A percentile compares a stretch with the other conserved stretches of the same genome.
phyloP scores from a whole-genome alignment of 164 flowering plant genomes.

The Buxus sempervirens region DNA sequence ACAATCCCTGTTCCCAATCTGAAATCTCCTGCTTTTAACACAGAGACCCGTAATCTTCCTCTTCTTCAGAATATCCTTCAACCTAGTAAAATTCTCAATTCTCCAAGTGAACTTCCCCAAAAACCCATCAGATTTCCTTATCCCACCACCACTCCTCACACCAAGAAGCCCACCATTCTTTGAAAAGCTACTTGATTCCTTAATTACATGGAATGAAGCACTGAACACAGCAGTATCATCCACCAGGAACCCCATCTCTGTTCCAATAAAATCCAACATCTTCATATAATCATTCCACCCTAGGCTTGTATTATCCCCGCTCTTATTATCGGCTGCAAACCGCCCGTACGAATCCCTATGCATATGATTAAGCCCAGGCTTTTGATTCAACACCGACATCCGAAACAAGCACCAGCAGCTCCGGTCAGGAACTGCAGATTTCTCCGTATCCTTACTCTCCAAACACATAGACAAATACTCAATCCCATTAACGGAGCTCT shows the following conservation, averaged over 20 bases:
- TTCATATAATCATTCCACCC: slow-evolving; percentile 87
- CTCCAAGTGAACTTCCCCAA: slow-evolving; percentile 68
- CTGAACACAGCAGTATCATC: slow-evolving; percentile 74
- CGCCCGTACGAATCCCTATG: slow-evolving; percentile 74
- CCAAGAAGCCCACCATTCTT: slow-evolving; percentile 51
- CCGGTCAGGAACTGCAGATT: slow-evolving; percentile 44
- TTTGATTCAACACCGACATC: slow-evolving; percentile 88
- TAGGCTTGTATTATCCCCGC: slow-evolving; percentile 71
- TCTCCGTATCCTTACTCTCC: slow-evolving; percentile 89
- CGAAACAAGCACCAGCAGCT: slow-evolving; percentile 98
- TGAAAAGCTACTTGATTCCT: slow-evolving; percentile 57
- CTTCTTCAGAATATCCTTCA: slow-evolving; percentile 93
- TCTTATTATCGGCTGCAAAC: slow-evolving; percentile 70
- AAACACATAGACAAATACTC: slow-evolving; percentile 92
- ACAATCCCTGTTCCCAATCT: slow-evolving; percentile 93
- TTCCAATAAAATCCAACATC: slow-evolving; percentile 59
- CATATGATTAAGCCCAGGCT: slow-evolving; percentile 59
- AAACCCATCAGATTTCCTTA: slow-evolving; percentile 63
- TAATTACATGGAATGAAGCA: slow-evolving; percentile 68
- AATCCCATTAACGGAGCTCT: slow-evolving; percentile 66
- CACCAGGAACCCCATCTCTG: slow-evolving; percentile 54
- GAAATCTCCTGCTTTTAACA: slow-evolving; percentile 96
- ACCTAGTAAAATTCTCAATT: slow-evolving; percentile 81
- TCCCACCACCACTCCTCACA: slow-evolving; percentile 37
- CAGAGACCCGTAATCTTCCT: slow-evolving; percentile 97